Evolutionary conservation across 2,329 filamentous ascomycete species (phyloP).

Genomic region (Aspergillus japonicus): DNA sequence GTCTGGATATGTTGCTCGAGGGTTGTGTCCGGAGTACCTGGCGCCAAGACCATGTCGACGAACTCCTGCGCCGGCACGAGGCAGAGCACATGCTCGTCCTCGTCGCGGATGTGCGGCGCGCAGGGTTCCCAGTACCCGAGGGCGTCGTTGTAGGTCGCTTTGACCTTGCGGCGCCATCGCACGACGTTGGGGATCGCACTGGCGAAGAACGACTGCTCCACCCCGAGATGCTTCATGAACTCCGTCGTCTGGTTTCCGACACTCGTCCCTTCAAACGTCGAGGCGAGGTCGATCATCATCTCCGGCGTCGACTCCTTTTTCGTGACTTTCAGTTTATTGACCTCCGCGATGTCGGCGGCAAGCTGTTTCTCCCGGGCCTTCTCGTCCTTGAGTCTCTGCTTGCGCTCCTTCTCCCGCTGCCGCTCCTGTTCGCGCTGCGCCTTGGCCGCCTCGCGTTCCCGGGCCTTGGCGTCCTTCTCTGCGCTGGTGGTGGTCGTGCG

Average conservation of each 20-base stretch:
- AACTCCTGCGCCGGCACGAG: conserved; percentile 65
- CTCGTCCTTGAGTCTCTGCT: conserved; percentile 50
- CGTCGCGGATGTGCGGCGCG: conserved; percentile 43
- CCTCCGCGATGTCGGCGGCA: conserved; percentile 66
- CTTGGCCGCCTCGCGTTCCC: conserved; percentile 51
- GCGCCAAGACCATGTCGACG: conserved; percentile 56
- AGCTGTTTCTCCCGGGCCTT: conserved; percentile 63
- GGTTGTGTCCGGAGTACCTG: conserved; percentile 14
- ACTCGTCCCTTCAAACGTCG: conserved; percentile 50
- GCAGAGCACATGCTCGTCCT: conserved; percentile 63
- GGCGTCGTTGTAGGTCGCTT: conserved; percentile 61
- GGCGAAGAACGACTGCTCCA: conserved; percentile 41
- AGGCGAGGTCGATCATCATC: conserved; percentile 73
- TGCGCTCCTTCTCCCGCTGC: conserved; percentile 55
- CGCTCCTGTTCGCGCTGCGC: conserved; percentile 56
- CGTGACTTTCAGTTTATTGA: conserved; percentile 70
- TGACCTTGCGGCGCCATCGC: conserved; percentile 68
- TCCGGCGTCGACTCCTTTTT: conserved; percentile 71
- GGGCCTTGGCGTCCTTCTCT: conserved; percentile 49
- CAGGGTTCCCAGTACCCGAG: conserved; percentile 65
- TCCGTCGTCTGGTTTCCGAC: conserved; percentile 46
- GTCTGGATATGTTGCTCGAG: conserved; percentile 60
- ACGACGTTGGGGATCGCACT: conserved; percentile 53
- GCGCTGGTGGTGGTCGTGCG: conserved; percentile 22
- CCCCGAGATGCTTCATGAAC: conserved; percentile 43